Evolutionary conservation across 805 yeast genomes (phyloP).

Genomic region (Lipomyces orientalis): DNA sequence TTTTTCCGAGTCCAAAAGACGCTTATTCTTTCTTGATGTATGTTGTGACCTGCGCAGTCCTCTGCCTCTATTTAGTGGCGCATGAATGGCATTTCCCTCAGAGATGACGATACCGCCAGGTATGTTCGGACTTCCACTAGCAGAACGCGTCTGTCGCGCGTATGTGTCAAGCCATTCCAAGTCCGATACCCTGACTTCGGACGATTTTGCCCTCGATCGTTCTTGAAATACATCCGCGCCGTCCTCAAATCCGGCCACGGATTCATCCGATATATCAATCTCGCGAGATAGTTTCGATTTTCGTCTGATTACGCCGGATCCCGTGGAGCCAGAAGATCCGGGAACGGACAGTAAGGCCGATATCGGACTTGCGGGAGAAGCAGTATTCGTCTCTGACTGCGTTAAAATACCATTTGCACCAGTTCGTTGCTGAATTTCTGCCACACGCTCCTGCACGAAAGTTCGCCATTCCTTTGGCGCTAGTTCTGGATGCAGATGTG

Average conservation of each 20-base stretch:
- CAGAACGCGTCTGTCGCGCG: constrained; percentile 11
- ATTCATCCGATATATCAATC: constrained; percentile 20
- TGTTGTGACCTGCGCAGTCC: constrained; percentile 22
- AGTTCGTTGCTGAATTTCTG: constrained; percentile 42
- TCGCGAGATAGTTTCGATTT: constrained; percentile 32
- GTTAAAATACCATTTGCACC: neutral
- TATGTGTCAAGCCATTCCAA: constrained; percentile 18
- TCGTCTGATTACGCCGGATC: constrained; percentile 16
- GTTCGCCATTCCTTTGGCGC: constrained; percentile 78
- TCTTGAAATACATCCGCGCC: constrained; percentile 30
- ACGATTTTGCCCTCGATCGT: constrained; percentile 1
- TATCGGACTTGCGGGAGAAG: neutral
- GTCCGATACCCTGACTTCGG: constrained; percentile 24
- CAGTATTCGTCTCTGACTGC: neutral
- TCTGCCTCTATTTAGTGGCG: constrained; percentile 12
- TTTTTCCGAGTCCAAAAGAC: constrained; percentile 1
- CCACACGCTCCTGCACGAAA: constrained; percentile 49
- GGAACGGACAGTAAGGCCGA: neutral
- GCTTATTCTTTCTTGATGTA: constrained; percentile 7
- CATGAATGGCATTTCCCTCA: neutral
- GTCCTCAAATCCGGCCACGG: constrained; percentile 24
- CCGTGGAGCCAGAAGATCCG: neutral
- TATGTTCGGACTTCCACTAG: neutral
- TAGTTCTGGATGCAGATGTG: constrained; percentile 89
- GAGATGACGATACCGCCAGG: constrained; percentile 3